phyloP scores from a whole-genome alignment of 768 basidiomycete species.

The Boletus subcaerulescens region DNA sequence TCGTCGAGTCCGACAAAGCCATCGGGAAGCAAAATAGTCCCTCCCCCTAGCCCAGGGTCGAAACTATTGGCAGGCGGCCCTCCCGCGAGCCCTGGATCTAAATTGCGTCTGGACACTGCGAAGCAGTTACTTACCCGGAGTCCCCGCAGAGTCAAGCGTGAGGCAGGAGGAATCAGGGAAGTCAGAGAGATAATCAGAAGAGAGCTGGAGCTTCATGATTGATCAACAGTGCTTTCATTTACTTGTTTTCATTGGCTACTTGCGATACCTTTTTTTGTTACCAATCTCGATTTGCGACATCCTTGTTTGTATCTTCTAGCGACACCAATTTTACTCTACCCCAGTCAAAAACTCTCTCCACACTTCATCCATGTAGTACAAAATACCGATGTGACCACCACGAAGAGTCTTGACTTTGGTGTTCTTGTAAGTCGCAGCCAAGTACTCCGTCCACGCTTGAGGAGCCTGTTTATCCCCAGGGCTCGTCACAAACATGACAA shows the following conservation, averaged over 20 bases:
- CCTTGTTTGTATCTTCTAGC: constrained; percentile 8
- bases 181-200: constrained; percentile 79
- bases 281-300: constrained; percentile 14
- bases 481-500: constrained; percentile 45
- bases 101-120: constrained; percentile 55
- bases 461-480: constrained; percentile 42
- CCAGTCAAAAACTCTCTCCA: constrained; percentile 36
- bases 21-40: constrained; percentile 14
- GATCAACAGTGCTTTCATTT: constrained; percentile 30
- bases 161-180: constrained; percentile 71
- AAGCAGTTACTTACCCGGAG: constrained; percentile 64
- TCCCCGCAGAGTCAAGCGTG: constrained; percentile 67
- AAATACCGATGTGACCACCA: constrained; percentile 49
- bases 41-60: constrained; percentile 42
- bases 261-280: constrained; percentile 17
- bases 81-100: constrained; percentile 50
- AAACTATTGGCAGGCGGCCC: constrained; percentile 18
- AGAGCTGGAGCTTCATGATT: constrained; percentile 72
- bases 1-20: constrained; percentile 39
- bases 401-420: constrained; percentile 37
- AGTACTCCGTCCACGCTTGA: constrained; percentile 44
- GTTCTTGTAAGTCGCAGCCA: constrained; percentile 47
- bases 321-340: constrained; percentile 13
- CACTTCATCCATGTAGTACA: constrained; percentile 46
- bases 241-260: constrained; percentile 11